Evolutionary conservation across 179 eudicot species (phyloP).

Genomic region (Silene coronaria): DNA sequence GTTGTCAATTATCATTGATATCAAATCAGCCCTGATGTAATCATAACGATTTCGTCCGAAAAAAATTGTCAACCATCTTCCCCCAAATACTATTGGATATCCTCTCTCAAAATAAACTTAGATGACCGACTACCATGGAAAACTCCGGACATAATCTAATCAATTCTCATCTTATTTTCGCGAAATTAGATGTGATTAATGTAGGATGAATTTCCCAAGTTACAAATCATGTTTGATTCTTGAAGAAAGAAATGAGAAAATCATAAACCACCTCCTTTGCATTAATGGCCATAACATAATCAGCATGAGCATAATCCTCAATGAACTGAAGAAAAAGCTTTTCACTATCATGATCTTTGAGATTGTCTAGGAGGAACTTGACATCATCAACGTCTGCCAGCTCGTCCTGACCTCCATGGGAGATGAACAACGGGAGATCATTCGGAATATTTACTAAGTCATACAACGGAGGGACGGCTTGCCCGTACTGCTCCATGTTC

Average conservation of each 20-base stretch:
- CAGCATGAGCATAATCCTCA: constrained; percentile 64
- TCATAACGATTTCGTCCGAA: too few species aligned
- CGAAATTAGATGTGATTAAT: too few species aligned
- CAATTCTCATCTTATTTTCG: too few species aligned
- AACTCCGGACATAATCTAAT: too few species aligned
- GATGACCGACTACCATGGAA: too few species aligned
- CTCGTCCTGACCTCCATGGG: constrained; percentile 34
- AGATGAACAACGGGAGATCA: constrained; percentile 26
- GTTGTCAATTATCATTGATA: constrained; percentile 13
- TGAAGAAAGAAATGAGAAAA: constrained; percentile 48
- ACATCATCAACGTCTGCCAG: constrained; percentile 37
- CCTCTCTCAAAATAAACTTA: too few species aligned
- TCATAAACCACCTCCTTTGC: constrained; percentile 59
- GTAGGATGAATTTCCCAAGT: background rate
- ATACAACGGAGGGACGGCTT: constrained; percentile 22
- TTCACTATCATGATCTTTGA: constrained; percentile 28
- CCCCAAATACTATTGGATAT: too few species aligned
- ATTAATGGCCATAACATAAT: constrained; percentile 55
- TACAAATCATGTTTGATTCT: constrained; percentile 18
- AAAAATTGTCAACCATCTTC: too few species aligned
- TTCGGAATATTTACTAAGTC: constrained; percentile 27
- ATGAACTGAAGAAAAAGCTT: constrained; percentile 32
- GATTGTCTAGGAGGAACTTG: constrained; percentile 27
- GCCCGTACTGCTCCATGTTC: constrained; percentile 26
- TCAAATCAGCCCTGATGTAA: constrained; percentile 2